Conservation (phyloP, 495 filamentous ascomycete species). For the Talaromyces thailandensis region DNA sequence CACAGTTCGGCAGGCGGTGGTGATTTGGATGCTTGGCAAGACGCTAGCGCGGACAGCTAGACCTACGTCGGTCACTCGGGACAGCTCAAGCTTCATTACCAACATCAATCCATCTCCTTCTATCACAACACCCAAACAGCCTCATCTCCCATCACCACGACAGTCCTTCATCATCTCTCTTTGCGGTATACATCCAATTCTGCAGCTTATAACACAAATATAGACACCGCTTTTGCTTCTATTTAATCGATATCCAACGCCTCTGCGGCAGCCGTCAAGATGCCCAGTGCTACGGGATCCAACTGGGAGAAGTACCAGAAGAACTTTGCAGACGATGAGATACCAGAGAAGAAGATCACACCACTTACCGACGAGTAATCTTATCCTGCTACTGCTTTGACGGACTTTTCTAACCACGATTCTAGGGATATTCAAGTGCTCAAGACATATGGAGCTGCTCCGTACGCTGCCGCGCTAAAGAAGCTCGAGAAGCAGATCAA, state of each 20-base stretch:
- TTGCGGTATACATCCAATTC: neutral
- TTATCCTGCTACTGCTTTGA: neutral
- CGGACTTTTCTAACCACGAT: constrained; percentile 13
- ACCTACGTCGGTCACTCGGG: neutral
- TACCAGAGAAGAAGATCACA: constrained; percentile 98
- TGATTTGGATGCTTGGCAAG: constrained; percentile 33
- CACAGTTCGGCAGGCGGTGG: constrained; percentile 21
- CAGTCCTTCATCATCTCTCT: neutral
- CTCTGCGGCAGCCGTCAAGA: constrained; percentile 23
- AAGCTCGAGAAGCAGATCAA: constrained; percentile 98
- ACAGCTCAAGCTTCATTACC: constrained; percentile 7
- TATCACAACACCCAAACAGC: neutral
- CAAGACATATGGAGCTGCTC: constrained; percentile 96
- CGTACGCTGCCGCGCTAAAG: constrained; percentile 86
- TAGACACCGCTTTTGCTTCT: neutral
- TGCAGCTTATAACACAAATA: neutral
- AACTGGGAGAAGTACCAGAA: constrained; percentile 99
- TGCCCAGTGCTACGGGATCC: constrained; percentile 87
- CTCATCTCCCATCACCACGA: neutral
- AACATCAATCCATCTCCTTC: constrained; percentile 2
- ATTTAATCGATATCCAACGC: neutral
- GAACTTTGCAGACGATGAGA: constrained; percentile 90
- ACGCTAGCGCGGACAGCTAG: constrained; percentile 25
- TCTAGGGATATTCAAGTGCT: constrained; percentile 94
- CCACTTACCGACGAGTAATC: constrained; percentile 91